phyloP scores from a whole-genome alignment of 2,329 filamentous ascomycete species.

The Xylariales sp. region DNA sequence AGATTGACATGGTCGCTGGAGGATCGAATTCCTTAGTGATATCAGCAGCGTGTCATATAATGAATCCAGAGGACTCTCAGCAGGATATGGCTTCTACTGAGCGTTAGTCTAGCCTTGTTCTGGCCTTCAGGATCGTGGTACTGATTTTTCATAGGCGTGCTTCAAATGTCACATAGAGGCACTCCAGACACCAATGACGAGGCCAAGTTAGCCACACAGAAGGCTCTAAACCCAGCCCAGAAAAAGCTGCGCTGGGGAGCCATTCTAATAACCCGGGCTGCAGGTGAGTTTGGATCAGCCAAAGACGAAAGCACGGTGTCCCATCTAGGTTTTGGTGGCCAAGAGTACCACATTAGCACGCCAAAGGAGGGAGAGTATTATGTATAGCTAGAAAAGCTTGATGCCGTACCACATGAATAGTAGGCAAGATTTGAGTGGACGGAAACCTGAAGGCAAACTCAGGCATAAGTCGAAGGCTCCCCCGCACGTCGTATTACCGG shows the following conservation, averaged over 20 bases:
- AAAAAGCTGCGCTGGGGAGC: background rate
- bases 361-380: background rate
- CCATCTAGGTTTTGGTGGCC: slow-evolving; percentile 10
- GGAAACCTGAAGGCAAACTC: too few relatives aligned
- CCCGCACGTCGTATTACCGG: too few relatives aligned
- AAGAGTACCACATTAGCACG: background rate
- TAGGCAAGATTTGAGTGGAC: too few relatives aligned
- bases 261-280: background rate
- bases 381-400: background rate
- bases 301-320: background rate
- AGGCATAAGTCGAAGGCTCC: too few relatives aligned
- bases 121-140: background rate
- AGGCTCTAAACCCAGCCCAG: too few relatives aligned
- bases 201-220: background rate
- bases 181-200: too few relatives aligned
- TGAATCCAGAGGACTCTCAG: background rate
- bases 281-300: background rate
- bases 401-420: too few relatives aligned
- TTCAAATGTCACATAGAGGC: background rate
- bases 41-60: slow-evolving; percentile 19
- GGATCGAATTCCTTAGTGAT: slow-evolving; percentile 20
- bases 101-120: background rate
- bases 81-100: background rate
- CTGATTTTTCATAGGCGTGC: background rate
- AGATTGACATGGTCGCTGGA: slow-evolving; percentile 1